These are phyloP conservation scores for Mariannaea elegans DNA, from an alignment of 2,329 filamentous ascomycete species.

Conservation along the genomic window DNA sequence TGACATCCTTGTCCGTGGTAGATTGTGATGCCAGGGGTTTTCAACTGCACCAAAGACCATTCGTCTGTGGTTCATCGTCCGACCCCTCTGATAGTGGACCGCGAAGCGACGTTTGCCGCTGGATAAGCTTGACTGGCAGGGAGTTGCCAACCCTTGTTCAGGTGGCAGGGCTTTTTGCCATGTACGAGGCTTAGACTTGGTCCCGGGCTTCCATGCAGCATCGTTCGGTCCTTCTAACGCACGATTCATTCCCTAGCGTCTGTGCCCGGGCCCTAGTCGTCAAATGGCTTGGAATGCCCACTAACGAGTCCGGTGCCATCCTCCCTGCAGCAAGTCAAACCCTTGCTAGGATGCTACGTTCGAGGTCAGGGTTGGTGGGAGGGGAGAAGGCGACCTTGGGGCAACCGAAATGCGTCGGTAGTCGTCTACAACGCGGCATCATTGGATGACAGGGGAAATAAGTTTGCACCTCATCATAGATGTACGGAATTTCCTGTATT, in stretches of 20 bases:
- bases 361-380: conserved; percentile 8
- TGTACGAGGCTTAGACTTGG: conserved; percentile 40
- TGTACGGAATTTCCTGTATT: no score
- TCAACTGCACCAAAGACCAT: conserved; percentile 9
- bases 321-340: conserved; percentile 32
- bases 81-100: conserved; percentile 6
- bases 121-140: conserved; percentile 24
- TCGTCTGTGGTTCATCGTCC: conserved; percentile 16
- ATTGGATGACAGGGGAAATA: conserved; percentile 1
- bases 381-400: background rate
- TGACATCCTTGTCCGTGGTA: conserved; percentile 3
- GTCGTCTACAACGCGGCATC: conserved; percentile 1
- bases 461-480: no score
- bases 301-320: conserved; percentile 27
- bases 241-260: conserved; percentile 39
- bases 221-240: conserved; percentile 44
- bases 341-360: conserved; percentile 31
- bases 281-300: conserved; percentile 34
- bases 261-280: conserved; percentile 27
- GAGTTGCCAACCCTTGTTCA: conserved; percentile 14
- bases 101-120: conserved; percentile 13
- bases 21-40: conserved; percentile 12
- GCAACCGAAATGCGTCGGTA: conserved; percentile 12
- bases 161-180: conserved; percentile 39
- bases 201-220: conserved; percentile 38